Conservation (phyloP, 495 filamentous ascomycete species). For the Aspergillus baeticus region DNA sequence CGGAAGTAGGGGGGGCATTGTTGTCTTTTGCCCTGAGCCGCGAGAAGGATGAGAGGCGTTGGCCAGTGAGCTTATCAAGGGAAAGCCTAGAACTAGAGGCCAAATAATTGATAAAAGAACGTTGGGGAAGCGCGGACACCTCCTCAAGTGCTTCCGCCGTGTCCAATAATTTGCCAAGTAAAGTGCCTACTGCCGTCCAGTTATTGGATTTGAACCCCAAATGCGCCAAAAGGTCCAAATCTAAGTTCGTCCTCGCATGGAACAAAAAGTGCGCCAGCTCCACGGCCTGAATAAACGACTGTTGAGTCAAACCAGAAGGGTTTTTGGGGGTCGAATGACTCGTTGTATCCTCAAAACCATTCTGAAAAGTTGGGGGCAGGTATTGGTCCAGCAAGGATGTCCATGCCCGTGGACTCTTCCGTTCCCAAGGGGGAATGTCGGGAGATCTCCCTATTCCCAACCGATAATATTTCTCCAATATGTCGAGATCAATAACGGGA, state of each 20-base stretch:
- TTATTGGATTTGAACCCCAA: constrained; percentile 42
- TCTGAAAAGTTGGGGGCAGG: constrained; percentile 37
- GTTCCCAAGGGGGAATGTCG: constrained; percentile 5
- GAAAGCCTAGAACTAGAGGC: constrained; percentile 14
- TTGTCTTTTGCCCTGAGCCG: neutral
- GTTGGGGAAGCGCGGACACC: constrained; percentile 11
- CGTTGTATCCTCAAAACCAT: constrained; percentile 9
- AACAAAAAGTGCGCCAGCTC: constrained; percentile 27
- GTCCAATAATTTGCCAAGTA: constrained; percentile 42
- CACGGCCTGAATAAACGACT: constrained; percentile 21
- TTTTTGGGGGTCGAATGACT: constrained; percentile 3
- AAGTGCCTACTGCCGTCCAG: constrained; percentile 42
- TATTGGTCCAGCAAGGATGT: constrained; percentile 41
- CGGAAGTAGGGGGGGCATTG: neutral
- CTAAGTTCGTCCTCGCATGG: constrained; percentile 22
- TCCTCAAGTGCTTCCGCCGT: constrained; percentile 22
- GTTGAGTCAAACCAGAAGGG: constrained; percentile 14
- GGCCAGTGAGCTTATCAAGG: constrained; percentile 33
- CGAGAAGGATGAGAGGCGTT: constrained; percentile 5
- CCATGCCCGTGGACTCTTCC: constrained; percentile 36
- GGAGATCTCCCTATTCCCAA: constrained; percentile 12
- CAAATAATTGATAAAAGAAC: constrained; percentile 28
- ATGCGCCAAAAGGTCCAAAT: constrained; percentile 39
- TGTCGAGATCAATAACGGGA: constrained; percentile 8
- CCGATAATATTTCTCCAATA: constrained; percentile 1